Evolutionary conservation across 176 grass and related monocot species (phyloP), one percentile per base, ranked within the genome.

Genomic region (Musa beccarii): DNA sequence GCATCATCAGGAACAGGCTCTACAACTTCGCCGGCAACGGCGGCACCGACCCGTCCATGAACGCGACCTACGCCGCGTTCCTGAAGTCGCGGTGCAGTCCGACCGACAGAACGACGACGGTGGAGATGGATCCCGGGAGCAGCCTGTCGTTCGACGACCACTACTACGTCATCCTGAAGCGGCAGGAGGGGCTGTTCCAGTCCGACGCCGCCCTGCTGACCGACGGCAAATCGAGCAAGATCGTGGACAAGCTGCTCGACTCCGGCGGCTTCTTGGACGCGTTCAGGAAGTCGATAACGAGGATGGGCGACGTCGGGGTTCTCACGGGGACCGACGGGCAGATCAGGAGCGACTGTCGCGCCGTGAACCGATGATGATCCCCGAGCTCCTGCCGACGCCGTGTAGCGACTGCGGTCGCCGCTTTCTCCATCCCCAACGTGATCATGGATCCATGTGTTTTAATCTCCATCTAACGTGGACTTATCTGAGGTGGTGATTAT

Each of bases 161-260:
- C 78, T 92, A 92, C 89, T 88, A 77, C 81, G 81, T 75, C 29
- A 86, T 79, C 86, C 78, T 92, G 11, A 85, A 86, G 83, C 75
- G 81, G 17, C 70, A 82, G 0, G 53, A 84, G 4, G 89, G 86
- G 0, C 81, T 92, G 0, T 84, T 92, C 78, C 57, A 21, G 5
- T 92, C 89, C 5, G 86, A 92, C 51, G 86, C 86, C 59, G 81
- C 86, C 13, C 83, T 92, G 22, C 83, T 92, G 22, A 0, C 71
- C 2, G 72, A 86, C 72, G 50, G 24, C 43, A 72, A 66, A 2
- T 56, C 86, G 0, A 23, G 2, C 15, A 8, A 63, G 2, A 49
- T 63, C 2, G 83, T 79, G 3, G 67, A 70, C 14, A 79, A 86
- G 78, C 67, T 92, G 71, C 81, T 82, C 83, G 49, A 83, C 81